Percentiles rank a stretch among this genome's conserved stretches.
Evolutionary conservation across 352 stramenopile species (phyloP).

Genomic region (Thraustochytrium striatum): DNA sequence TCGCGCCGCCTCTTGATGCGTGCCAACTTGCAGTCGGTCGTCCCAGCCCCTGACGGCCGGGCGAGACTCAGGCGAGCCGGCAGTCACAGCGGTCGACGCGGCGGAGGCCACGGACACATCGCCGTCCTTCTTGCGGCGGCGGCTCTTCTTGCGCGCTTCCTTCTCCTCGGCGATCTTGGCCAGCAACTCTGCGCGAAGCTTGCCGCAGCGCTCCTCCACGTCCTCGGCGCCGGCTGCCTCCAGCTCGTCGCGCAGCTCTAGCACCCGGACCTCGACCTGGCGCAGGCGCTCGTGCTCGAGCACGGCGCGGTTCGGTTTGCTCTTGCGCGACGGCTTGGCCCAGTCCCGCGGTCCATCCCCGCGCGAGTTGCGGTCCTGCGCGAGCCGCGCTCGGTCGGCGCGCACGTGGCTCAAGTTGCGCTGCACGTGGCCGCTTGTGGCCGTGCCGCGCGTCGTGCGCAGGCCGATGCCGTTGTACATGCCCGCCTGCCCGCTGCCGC

Average conservation of each 20-base stretch:
- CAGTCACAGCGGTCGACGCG: no score
- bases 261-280: conserved; percentile 68
- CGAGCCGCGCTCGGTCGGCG: conserved; percentile 7
- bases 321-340: conserved; percentile 48
- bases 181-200: background rate
- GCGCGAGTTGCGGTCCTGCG: conserved; percentile 12
- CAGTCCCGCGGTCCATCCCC: background rate
- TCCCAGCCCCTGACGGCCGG: no score
- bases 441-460: conserved; percentile 70
- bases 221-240: conserved; percentile 68
- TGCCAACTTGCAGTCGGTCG: no score
- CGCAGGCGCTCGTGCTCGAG: conserved; percentile 72
- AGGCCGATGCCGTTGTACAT: conserved; percentile 85
- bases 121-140: no score
- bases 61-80: no score
- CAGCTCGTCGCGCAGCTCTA: conserved; percentile 71
- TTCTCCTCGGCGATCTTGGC: background rate
- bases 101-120: no score
- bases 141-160: background rate
- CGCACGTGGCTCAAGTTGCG: conserved; percentile 73
- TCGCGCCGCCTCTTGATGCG: no score
- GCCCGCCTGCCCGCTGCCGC: no score
- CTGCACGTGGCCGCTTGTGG: conserved; percentile 80
- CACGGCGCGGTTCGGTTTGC: conserved; percentile 67
- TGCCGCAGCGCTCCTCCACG: conserved; percentile 60